These are phyloP conservation scores for Russula sp. DNA, from an alignment of 768 basidiomycete genomes.

Conservation along the genomic window DNA sequence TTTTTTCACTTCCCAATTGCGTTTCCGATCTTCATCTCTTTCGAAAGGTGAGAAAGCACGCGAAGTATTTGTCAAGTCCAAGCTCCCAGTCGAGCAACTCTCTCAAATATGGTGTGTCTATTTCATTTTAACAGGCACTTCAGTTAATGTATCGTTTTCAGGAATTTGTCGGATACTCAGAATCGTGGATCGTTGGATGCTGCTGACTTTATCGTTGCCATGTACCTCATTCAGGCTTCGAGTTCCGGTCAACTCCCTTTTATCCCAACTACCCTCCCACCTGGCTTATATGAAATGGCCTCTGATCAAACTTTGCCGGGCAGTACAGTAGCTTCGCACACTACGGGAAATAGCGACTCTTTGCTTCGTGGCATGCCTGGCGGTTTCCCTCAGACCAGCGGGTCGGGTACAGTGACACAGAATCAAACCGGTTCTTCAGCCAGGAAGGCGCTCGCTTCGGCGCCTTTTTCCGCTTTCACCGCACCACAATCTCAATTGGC, in stretches of 20 bases:
- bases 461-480: slow-evolving; percentile 25
- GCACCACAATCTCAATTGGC: slow-evolving; percentile 32
- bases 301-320: slow-evolving; percentile 32
- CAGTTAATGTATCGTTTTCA: slow-evolving; percentile 36
- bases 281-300: slow-evolving; percentile 83
- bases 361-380: slow-evolving; percentile 52
- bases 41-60: slow-evolving; percentile 78
- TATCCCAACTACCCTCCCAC: slow-evolving; percentile 74
- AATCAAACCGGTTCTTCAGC: slow-evolving; percentile 34
- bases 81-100: slow-evolving; percentile 80
- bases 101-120: slow-evolving; percentile 82
- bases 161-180: slow-evolving; percentile 95
- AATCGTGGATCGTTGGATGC: slow-evolving; percentile 84
- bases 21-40: not conserved
- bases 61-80: slow-evolving; percentile 88
- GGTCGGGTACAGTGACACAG: slow-evolving; percentile 40
- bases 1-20: not conserved
- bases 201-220: slow-evolving; percentile 90
- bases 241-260: slow-evolving; percentile 76
- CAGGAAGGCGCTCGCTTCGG: slow-evolving; percentile 33
- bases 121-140: not conserved
- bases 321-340: slow-evolving; percentile 45
- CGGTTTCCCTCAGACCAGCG: slow-evolving; percentile 61
- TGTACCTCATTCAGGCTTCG: slow-evolving; percentile 92
- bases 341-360: slow-evolving; percentile 58